A percentile compares a stretch with the other conserved stretches of the same genome.
Conservation (phyloP, 2,329 filamentous ascomycete genomes). For the Diaporthe capsici region DNA sequence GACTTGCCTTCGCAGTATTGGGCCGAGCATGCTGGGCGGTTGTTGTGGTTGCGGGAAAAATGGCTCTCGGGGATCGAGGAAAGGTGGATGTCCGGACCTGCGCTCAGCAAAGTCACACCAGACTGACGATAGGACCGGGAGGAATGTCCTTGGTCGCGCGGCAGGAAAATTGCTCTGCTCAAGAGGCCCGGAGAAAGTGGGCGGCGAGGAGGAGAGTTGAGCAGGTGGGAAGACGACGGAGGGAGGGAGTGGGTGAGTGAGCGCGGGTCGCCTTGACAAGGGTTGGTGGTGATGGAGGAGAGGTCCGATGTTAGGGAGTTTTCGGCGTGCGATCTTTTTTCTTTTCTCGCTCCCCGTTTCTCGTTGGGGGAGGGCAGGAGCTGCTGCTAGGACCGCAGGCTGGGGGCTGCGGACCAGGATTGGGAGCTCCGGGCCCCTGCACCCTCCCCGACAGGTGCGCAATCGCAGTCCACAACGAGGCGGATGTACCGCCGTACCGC, state of each 20-base stretch:
- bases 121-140: slow-evolving; percentile 43
- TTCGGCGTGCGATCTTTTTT: slow-evolving; percentile 43
- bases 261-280: slow-evolving; percentile 32
- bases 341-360: slow-evolving; percentile 36
- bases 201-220: slow-evolving; percentile 38
- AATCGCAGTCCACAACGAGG: slow-evolving; percentile 14
- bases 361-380: slow-evolving; percentile 36
- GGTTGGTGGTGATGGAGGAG: slow-evolving; percentile 36
- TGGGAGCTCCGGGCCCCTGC: slow-evolving; percentile 27
- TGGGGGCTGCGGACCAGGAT: slow-evolving; percentile 26
- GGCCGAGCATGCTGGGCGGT: slow-evolving; percentile 69
- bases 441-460: slow-evolving; percentile 11
- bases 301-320: slow-evolving; percentile 39
- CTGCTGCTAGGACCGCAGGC: slow-evolving; percentile 21
- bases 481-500: slow-evolving; percentile 30
- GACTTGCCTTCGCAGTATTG: slow-evolving; percentile 74
- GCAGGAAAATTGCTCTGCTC: slow-evolving; percentile 36
- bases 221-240: slow-evolving; percentile 41
- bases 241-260: slow-evolving; percentile 41
- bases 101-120: slow-evolving; percentile 43
- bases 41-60: slow-evolving; percentile 42
- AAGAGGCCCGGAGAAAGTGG: slow-evolving; percentile 25
- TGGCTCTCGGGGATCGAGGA: slow-evolving; percentile 45
- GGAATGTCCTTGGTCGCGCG: slow-evolving; percentile 16
- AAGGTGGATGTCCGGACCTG: slow-evolving; percentile 33